Percentiles rank a stretch among this genome's conserved stretches.
phyloP scores from a whole-genome alignment of 73 alveolate species.

The Tetrahymena elliotti region DNA sequence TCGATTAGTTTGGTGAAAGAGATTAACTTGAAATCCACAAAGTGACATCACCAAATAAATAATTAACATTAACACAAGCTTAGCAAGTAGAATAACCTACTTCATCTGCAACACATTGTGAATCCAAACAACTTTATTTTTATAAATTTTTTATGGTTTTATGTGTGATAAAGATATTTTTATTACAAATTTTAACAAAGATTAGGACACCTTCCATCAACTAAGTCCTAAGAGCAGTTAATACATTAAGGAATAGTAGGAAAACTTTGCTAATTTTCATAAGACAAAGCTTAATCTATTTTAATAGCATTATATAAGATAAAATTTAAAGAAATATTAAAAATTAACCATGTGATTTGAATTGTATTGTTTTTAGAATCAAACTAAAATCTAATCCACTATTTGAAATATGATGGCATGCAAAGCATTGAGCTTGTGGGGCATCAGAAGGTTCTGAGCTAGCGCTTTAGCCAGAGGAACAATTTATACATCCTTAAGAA shows the following conservation, averaged over 20 bases:
- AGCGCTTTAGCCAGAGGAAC: not conserved
- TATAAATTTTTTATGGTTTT: not conserved
- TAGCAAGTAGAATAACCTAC: not conserved
- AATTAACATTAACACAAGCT: not conserved
- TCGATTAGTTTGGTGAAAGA: not conserved
- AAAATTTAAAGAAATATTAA: not conserved
- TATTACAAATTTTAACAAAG: not conserved
- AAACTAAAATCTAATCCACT: not conserved
- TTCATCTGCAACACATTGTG: not conserved
- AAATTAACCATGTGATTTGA: not conserved
- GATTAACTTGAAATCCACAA: not conserved
- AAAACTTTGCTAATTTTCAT: not conserved
- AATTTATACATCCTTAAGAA: not conserved
- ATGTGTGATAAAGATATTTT: not conserved
- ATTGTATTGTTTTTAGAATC: not conserved
- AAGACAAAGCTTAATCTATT: not conserved
- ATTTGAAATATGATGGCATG: not conserved
- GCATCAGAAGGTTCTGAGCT: not conserved
- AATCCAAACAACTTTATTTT: not conserved
- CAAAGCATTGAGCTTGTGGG: not conserved
- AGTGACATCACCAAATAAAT: not conserved
- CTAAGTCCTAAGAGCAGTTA: not conserved
- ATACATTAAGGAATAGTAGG: not conserved
- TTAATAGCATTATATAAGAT: not conserved
- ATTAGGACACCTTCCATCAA: not conserved